Base-by-base conservation (phyloP, 2,329 filamentous ascomycete species). In the Nemania sp. region DNA sequence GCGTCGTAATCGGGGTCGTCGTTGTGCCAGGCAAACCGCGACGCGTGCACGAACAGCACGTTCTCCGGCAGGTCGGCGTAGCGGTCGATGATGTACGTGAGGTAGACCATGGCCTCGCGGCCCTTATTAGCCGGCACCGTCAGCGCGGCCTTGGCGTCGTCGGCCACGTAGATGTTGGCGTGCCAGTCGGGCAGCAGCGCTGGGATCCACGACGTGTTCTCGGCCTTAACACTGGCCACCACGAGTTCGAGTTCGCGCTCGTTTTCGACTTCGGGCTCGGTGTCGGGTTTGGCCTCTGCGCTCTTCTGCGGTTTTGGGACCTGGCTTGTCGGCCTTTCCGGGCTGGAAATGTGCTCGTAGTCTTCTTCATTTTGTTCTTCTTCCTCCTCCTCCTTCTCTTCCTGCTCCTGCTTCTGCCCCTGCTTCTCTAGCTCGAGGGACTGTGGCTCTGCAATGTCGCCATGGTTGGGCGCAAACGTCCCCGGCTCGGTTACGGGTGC, bases 1-100 rank as follows among this genome's bases (percentile, higher is more conserved):
- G 77, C 78, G 63, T 82, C 79, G 70, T 82, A 77, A 46, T 80
- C 71, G 6, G 77, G 77, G 47, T 77, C 74, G 62, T 81, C 78
- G 64, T 79, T 80, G 66, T 82, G 79, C 78, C 78, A 81, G 49
- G 76, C 73, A 63, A 76, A 77, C 47, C 75, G 75, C 54, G 74
- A 70, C 50, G 64, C 62, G 62, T 77, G 79, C 47, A 79, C 64
- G 66, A 81, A 81, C 55, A 78, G 67, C 48, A 77, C 64, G 53
- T 69, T 72, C 7, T 68, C 63, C 4, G 79, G 77, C 3, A 80
- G 70, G 30, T 57, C 50, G 63, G 77, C 71, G 72, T 80, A 80
- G 57, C 72, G 70, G 59, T 78, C 74, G 63, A 80, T 77, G 52
- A 80, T 72, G 69, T 79, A 78, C 53, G 74, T 80, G 12, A 81